phyloP scores from a whole-genome alignment of 495 filamentous ascomycete genomes.

The Copromyces sp. region DNA sequence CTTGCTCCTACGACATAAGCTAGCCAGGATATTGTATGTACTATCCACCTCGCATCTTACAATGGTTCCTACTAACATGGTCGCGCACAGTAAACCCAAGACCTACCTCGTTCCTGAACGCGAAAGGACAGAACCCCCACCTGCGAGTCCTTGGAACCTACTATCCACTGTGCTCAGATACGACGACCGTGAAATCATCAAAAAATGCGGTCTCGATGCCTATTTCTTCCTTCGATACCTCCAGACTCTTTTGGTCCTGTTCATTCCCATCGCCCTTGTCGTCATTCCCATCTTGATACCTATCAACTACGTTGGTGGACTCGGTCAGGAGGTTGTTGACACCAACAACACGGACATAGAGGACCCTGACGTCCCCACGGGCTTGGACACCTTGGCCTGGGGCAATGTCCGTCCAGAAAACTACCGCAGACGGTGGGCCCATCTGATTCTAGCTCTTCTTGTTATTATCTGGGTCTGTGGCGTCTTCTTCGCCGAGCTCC shows the following conservation, averaged over 20 bases:
- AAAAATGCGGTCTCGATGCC: conserved; percentile 91
- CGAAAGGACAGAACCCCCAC: conserved; percentile 66
- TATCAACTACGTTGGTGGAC: conserved; percentile 66
- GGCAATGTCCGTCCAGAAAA: conserved; percentile 71
- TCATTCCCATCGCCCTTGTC: conserved; percentile 66
- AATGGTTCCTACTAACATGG: conserved; percentile 1
- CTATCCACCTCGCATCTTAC: background rate
- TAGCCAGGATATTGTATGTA: conserved; percentile 79
- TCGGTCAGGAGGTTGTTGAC: conserved; percentile 35
- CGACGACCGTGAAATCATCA: conserved; percentile 77
- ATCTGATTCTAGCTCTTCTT: conserved; percentile 70
- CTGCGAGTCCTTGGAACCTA: conserved; percentile 59
- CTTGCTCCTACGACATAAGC: conserved; percentile 62
- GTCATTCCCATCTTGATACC: conserved; percentile 82
- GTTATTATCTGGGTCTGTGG: conserved; percentile 77
- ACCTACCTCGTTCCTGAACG: conserved; percentile 86
- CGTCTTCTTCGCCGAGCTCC: conserved; percentile 78
- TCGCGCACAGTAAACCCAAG: conserved; percentile 56
- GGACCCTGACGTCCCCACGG: conserved; percentile 27
- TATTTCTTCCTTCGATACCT: conserved; percentile 97
- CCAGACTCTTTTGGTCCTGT: conserved; percentile 86
- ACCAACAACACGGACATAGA: conserved; percentile 2
- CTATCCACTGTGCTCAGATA: conserved; percentile 63
- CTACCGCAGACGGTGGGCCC: conserved; percentile 75
- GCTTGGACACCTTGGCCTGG: conserved; percentile 77